Evolutionary conservation across 257 asterid genomes (phyloP).

Genomic region (Sherardia arvensis): DNA sequence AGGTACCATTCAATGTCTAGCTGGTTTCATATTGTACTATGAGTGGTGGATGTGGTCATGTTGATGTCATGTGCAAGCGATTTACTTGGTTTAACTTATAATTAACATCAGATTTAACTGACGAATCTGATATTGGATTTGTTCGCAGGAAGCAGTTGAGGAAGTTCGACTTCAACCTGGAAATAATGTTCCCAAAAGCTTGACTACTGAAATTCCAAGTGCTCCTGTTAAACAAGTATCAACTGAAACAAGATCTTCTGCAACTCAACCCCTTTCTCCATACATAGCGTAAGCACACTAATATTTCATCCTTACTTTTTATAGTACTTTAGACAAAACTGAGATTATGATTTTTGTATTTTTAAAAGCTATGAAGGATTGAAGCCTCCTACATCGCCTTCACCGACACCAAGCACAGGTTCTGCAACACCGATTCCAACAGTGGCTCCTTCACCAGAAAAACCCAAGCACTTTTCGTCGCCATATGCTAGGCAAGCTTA

Average conservation of each 20-base stretch:
- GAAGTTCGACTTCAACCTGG: slow-evolving; percentile 18
- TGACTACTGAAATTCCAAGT: slow-evolving; percentile 16
- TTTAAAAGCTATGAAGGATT: slow-evolving; percentile 57
- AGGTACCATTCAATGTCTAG: slow-evolving; percentile 32
- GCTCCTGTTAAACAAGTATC: slow-evolving; percentile 23
- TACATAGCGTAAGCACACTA: slow-evolving; percentile 50
- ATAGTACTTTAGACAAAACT: not conserved
- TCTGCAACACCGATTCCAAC: not conserved
- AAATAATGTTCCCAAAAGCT: slow-evolving; percentile 26
- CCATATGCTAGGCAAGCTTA: slow-evolving; percentile 44
- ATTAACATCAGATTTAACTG: not conserved
- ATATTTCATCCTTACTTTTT: not conserved
- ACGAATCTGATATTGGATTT: slow-evolving; percentile 13
- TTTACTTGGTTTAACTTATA: not conserved
- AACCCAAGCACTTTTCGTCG: slow-evolving; percentile 28
- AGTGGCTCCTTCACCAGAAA: slow-evolving; percentile 22
- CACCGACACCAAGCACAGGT: slow-evolving; percentile 52
- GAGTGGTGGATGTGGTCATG: not conserved
- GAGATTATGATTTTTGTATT: no score
- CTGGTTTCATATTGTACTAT: not conserved
- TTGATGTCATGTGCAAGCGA: not conserved
- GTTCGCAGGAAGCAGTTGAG: slow-evolving; percentile 34
- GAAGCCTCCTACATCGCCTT: slow-evolving; percentile 66
- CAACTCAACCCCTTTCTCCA: slow-evolving; percentile 50
- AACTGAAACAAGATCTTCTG: slow-evolving; percentile 27